Evolutionary conservation across 768 basidiomycete genomes (phyloP), one percentile per base, ranked within the genome.

Genomic region (Lentinula aciculospora): DNA sequence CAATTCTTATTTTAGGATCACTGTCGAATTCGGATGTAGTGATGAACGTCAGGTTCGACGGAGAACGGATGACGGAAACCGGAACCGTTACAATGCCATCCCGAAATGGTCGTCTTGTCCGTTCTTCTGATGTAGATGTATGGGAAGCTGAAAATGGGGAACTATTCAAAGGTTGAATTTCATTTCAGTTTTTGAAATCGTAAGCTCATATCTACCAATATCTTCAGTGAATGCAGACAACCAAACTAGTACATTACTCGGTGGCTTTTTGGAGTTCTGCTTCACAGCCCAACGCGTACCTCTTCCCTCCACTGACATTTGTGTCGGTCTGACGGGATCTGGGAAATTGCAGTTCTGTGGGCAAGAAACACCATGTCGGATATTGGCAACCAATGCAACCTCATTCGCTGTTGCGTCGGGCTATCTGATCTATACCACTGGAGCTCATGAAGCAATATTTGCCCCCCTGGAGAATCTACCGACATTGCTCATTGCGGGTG

Each of bases 341-440:
- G 86, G 88, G 0, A 91, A 88, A 65, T 72, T 96, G 0, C 82
- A 83, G 64, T 74, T 80, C 23, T 71, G 80, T 4, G 62, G 69
- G 8, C 68, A 62, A 6, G 53, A 72, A 0, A 8, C 66, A 56
- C 15, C 51, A 36, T 59, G 54, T 39, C 48, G 65, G 12, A 66
- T 72, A 1, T 65, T 90, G 3, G 77, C 82, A 1, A 67, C 72
- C 2, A 86, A 81, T 57, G 81, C 70, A 19, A 91, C 85, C 13
- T 96, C 94, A 0, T 92, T 92, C 70, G 79, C 81, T 17, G 58
- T 87, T 13, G 79, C 88, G 0, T 83, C 89, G 0, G 82, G 83
- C 19, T 94, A 91, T 67, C 72, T 96, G 31, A 86, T 95, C 56
- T 96, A 84, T 71, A 93, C 91, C 0, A 92, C 93, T 0, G 84